A percentile compares a stretch with the other conserved stretches of the same genome.
Evolutionary conservation across 1,284 basidiomycete species (phyloP).

Genomic region (Irpex rosettiformis): DNA sequence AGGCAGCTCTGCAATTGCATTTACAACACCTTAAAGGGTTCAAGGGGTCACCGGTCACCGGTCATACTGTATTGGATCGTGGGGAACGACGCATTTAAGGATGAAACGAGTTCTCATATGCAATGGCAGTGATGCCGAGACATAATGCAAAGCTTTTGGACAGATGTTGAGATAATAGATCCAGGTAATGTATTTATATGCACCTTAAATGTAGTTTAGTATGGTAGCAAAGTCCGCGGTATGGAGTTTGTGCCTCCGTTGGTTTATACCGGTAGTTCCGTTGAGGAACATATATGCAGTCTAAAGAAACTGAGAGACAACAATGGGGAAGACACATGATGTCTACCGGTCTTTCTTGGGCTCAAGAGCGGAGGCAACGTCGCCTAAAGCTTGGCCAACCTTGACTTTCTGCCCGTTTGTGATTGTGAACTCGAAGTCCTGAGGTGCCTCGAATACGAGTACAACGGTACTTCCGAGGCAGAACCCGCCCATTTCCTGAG

Average conservation of each 20-base stretch:
- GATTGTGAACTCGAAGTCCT: slow-evolving; percentile 79
- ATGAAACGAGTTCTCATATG: no score
- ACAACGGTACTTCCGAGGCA: slow-evolving; percentile 95
- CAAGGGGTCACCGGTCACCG: no score
- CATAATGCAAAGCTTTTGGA: neutral
- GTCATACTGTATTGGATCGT: no score
- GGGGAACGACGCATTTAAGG: no score
- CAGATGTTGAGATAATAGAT: neutral
- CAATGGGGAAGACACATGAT: neutral
- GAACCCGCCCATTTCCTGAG: slow-evolving; percentile 98
- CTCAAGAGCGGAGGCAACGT: slow-evolving; percentile 31
- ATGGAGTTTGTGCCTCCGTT: neutral
- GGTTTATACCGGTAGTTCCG: neutral
- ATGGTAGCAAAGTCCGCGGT: neutral
- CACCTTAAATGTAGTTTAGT: neutral
- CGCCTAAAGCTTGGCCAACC: slow-evolving; percentile 79
- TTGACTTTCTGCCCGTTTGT: slow-evolving; percentile 83
- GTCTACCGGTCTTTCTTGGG: slow-evolving; percentile 14
- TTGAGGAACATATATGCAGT: neutral
- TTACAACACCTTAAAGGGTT: no score
- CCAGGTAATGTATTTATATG: neutral
- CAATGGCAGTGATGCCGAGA: no score
- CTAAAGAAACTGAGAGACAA: neutral
- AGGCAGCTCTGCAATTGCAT: no score
- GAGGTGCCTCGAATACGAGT: slow-evolving; percentile 93